Conservation (phyloP, 176 grass and related monocot species). For the Luzula sylvatica region DNA sequence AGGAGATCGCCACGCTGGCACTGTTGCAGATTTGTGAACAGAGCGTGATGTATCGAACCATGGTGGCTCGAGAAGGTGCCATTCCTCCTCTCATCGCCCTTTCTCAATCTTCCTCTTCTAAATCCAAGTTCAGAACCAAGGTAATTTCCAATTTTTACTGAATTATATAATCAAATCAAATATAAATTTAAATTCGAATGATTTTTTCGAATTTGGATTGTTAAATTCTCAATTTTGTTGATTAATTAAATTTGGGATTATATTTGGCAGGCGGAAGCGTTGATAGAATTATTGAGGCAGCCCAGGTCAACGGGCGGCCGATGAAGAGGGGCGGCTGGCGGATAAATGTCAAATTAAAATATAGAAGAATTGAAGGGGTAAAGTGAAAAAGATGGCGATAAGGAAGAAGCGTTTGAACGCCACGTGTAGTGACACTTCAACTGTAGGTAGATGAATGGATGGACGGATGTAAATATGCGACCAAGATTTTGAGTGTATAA, state of each 20-base stretch:
- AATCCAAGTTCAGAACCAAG: constrained; percentile 59
- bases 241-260: background rate
- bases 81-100: constrained; percentile 89
- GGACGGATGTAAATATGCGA: constrained; percentile 32
- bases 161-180: background rate
- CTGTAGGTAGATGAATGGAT: background rate
- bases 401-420: background rate
- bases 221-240: too few relatives aligned
- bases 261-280: constrained; percentile 44
- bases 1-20: constrained; percentile 57
- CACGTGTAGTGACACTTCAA: background rate
- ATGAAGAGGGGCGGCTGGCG: constrained; percentile 27
- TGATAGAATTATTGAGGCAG: constrained; percentile 68
- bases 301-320: constrained; percentile 39
- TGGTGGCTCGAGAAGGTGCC: constrained; percentile 87
- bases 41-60: constrained; percentile 38
- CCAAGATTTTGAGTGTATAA: constrained; percentile 56
- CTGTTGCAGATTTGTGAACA: constrained; percentile 93
- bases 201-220: too few relatives aligned
- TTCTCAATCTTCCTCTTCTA: constrained; percentile 52
- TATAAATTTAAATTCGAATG: too few relatives aligned
- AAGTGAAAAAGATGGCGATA: background rate
- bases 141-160: constrained; percentile 16
- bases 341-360: constrained; percentile 15
- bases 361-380: background rate